phyloP scores from a whole-genome alignment of 2,329 filamentous ascomycete genomes.

The Cercospora zeina region DNA sequence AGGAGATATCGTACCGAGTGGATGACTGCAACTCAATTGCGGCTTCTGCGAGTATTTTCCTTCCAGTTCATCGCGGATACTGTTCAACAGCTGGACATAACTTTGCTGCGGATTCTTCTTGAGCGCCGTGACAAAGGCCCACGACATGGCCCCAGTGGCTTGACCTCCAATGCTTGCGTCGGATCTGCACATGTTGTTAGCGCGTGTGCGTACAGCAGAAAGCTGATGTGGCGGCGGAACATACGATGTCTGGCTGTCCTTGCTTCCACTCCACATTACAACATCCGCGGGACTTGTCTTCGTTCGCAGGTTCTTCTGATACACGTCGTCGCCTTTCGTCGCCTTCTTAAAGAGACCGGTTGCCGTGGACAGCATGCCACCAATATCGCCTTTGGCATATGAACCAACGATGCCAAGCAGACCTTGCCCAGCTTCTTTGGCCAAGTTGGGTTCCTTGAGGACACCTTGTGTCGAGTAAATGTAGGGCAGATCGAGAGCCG shows the following conservation, averaged over 20 bases:
- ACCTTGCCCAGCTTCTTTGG: slow-evolving; percentile 74
- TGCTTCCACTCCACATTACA: slow-evolving; percentile 96
- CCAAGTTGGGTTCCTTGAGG: slow-evolving; percentile 77
- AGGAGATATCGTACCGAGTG: slow-evolving; percentile 70
- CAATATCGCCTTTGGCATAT: slow-evolving; percentile 81
- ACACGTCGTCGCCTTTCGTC: slow-evolving; percentile 72
- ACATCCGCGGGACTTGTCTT: slow-evolving; percentile 95
- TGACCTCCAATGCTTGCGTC: slow-evolving; percentile 85
- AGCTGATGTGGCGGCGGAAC: slow-evolving; percentile 45
- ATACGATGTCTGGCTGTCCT: slow-evolving; percentile 90
- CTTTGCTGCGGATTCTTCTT: slow-evolving; percentile 94
- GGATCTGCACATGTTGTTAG: slow-evolving; percentile 57
- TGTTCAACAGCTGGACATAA: slow-evolving; percentile 94
- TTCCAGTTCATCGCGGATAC: slow-evolving; percentile 83
- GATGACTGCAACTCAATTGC: slow-evolving; percentile 93
- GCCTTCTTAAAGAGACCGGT: slow-evolving; percentile 86
- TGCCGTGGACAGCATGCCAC: slow-evolving; percentile 76
- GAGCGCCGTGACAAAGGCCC: slow-evolving; percentile 88
- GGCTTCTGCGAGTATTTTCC: slow-evolving; percentile 92
- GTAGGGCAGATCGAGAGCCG: slow-evolving; percentile 74
- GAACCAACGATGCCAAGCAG: slow-evolving; percentile 70
- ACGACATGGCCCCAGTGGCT: slow-evolving; percentile 97
- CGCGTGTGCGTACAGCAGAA: neutral
- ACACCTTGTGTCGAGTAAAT: slow-evolving; percentile 78
- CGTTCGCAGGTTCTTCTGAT: slow-evolving; percentile 78